phyloP scores from a whole-genome alignment of 768 basidiomycete genomes.

The Cystobasidium onofrii region DNA sequence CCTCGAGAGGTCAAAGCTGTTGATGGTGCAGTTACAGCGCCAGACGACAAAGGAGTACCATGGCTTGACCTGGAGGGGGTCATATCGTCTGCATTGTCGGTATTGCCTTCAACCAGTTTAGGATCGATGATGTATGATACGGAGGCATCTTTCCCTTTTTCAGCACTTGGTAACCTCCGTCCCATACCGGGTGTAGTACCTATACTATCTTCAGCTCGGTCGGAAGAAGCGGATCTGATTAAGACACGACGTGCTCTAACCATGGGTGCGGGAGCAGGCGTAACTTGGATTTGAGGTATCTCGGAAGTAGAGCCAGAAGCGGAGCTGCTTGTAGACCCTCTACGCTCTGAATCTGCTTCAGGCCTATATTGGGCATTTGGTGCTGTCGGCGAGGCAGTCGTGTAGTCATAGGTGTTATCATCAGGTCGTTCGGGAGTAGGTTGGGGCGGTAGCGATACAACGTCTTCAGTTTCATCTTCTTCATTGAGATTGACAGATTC shows the following conservation, averaged over 20 bases:
- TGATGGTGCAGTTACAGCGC: conserved; percentile 12
- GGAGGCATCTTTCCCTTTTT: background rate
- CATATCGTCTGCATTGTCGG: background rate
- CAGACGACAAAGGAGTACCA: background rate
- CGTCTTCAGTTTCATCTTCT: background rate
- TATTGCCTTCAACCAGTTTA: background rate
- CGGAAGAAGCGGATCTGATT: background rate
- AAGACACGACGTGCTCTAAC: background rate
- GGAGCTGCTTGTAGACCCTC: background rate
- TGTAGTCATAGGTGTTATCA: background rate
- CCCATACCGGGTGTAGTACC: conserved; percentile 14
- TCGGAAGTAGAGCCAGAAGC: background rate
- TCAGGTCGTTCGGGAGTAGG: background rate
- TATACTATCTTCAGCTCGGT: background rate
- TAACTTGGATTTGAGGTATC: background rate
- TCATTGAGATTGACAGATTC: background rate
- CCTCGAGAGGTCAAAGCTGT: conserved; percentile 21
- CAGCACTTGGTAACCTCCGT: background rate
- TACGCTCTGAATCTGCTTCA: background rate
- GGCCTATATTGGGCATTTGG: background rate
- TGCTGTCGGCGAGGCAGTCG: background rate
- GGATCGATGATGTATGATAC: background rate
- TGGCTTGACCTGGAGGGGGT: background rate
- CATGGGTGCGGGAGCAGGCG: background rate
- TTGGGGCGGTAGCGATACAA: background rate